These are phyloP conservation scores for Tillandsia fasciculata DNA, from an alignment of 176 grass and related monocot genomes.

Conservation along the genomic window DNA sequence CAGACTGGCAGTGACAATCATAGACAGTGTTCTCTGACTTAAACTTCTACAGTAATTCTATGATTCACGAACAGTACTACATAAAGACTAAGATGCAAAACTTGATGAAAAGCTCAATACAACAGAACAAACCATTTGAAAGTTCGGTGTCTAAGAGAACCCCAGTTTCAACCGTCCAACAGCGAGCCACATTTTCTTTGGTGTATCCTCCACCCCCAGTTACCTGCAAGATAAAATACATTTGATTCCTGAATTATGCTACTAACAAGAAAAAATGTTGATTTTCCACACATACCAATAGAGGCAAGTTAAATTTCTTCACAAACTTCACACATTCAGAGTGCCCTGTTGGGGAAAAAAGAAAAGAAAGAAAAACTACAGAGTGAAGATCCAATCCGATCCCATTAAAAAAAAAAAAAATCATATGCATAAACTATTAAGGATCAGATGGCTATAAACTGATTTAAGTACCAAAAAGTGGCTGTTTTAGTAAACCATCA, in stretches of 20 bases:
- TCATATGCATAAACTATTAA: too few relatives aligned
- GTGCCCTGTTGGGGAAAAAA: slow-evolving; percentile 52
- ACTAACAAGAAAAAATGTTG: background rate
- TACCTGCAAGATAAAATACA: slow-evolving; percentile 41
- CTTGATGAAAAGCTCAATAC: slow-evolving; percentile 12
- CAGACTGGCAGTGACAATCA: background rate
- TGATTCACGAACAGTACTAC: background rate
- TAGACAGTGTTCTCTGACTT: background rate
- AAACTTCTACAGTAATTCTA: background rate
- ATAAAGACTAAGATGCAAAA: background rate
- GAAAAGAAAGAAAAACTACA: background rate
- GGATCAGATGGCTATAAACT: too few relatives aligned
- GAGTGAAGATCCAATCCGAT: background rate
- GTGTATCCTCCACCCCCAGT: slow-evolving; percentile 96
- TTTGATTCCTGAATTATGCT: slow-evolving; percentile 1
- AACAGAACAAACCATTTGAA: slow-evolving; percentile 52
- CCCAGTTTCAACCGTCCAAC: slow-evolving; percentile 98
- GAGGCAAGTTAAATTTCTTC: slow-evolving; percentile 95
- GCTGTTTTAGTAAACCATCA: too few relatives aligned
- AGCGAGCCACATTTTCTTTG: slow-evolving; percentile 97
- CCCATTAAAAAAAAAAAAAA: background rate
- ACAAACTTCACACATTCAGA: slow-evolving; percentile 97
- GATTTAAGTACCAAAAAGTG: too few relatives aligned
- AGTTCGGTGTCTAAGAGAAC: slow-evolving; percentile 78
- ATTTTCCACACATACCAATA: slow-evolving; percentile 58